Percentiles rank a stretch among this genome's conserved stretches.
Evolutionary conservation across 495 filamentous ascomycete species (phyloP).

Genomic region (Talaromyces proteolyticus): DNA sequence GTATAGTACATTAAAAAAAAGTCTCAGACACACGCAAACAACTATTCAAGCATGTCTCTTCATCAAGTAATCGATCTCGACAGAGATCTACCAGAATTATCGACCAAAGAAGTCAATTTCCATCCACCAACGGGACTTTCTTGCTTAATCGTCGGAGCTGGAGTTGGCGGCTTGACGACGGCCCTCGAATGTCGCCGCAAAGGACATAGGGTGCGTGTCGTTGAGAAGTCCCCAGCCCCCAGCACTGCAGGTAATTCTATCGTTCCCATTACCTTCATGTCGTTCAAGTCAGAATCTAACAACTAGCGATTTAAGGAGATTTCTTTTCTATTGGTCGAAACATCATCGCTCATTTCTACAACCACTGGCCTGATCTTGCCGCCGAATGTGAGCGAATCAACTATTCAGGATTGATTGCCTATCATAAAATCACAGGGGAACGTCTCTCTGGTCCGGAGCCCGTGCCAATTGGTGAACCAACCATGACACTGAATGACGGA

Average conservation of each 20-base stretch:
- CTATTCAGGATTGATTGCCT: constrained; percentile 42
- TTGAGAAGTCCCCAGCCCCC: constrained; percentile 7
- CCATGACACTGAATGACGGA: constrained; percentile 16
- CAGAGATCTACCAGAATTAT: neutral
- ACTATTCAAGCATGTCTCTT: neutral
- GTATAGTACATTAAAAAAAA: neutral
- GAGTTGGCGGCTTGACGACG: constrained; percentile 12
- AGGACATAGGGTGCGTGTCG: constrained; percentile 14
- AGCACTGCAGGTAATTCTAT: neutral
- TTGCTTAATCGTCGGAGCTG: constrained; percentile 11
- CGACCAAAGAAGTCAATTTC: neutral
- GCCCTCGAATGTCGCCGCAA: constrained; percentile 13
- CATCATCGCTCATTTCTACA: constrained; percentile 42
- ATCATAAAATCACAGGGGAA: constrained; percentile 47
- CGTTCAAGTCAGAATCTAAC: neutral
- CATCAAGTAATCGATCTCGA: neutral
- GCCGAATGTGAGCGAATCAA: constrained; percentile 39
- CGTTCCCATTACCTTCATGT: neutral
- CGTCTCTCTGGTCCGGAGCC: constrained; percentile 37
- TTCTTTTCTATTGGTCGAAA: constrained; percentile 44
- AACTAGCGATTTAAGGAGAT: constrained; percentile 32
- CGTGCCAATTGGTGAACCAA: constrained; percentile 25
- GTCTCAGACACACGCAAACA: neutral
- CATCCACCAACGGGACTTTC: constrained; percentile 6
- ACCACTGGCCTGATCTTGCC: constrained; percentile 48